Evolutionary conservation across 345 rosid species (phyloP).

Genomic region (Moringa oleifera): DNA sequence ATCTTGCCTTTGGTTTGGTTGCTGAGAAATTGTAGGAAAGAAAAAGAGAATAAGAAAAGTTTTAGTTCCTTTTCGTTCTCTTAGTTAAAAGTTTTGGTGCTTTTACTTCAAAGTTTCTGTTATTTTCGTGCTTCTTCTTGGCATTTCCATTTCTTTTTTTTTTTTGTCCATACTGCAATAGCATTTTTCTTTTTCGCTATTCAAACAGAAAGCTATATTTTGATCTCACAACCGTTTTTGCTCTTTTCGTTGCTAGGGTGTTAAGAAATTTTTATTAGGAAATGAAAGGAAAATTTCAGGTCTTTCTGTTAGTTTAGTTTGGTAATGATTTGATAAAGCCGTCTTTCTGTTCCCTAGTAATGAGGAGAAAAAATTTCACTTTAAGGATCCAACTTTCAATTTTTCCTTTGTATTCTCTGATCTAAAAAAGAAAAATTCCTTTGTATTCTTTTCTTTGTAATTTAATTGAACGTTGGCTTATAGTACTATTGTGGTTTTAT

Average conservation of each 20-base stretch:
- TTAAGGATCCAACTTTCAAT: not conserved
- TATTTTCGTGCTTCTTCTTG: not conserved
- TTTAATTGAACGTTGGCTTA: not conserved
- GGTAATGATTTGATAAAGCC: not conserved
- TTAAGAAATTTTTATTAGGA: too few species aligned
- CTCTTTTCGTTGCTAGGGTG: not conserved
- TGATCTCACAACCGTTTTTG: not conserved
- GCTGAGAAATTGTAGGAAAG: not conserved
- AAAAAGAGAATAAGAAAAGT: not conserved
- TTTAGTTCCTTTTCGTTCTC: not conserved
- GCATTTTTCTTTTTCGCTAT: not conserved
- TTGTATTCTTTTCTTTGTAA: not conserved
- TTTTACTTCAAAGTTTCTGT: too few species aligned
- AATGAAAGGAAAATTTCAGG: not conserved
- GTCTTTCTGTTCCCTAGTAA: not conserved
- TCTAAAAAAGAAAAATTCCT: too few species aligned
- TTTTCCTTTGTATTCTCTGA: not conserved
- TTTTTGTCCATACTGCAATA: too few species aligned
- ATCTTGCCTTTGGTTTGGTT: constrained; percentile 1
- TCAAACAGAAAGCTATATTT: not conserved
- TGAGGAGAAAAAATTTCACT: not conserved
- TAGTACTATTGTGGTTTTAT: not conserved
- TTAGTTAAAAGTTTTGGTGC: not conserved
- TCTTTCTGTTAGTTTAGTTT: not conserved
- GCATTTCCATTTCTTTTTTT: not conserved